A percentile compares a stretch with the other conserved stretches of the same genome.
Conservation (phyloP, 495 filamentous ascomycete genomes). For the Patellaria atrata region DNA sequence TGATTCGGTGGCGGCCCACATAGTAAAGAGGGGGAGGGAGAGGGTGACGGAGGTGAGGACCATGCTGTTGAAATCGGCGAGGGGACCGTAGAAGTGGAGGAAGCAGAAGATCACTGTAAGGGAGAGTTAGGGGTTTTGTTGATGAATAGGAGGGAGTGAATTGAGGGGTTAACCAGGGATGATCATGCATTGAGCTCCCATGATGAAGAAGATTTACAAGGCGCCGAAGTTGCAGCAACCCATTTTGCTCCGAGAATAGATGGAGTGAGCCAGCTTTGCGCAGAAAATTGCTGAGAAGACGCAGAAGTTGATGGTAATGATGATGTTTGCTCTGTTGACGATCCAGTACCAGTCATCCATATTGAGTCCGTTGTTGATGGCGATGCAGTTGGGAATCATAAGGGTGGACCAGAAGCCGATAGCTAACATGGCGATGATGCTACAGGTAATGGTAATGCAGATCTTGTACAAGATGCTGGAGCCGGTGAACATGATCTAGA, state of each 20-base stretch:
- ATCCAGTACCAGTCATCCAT: conserved; percentile 30
- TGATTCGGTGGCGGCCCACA: conserved; percentile 57
- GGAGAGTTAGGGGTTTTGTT: conserved; percentile 7
- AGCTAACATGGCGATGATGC: conserved; percentile 37
- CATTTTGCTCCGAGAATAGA: conserved; percentile 40
- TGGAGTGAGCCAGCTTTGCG: conserved; percentile 49
- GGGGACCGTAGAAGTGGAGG: conserved; percentile 37
- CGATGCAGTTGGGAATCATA: conserved; percentile 30
- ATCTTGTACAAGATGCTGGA: conserved; percentile 29
- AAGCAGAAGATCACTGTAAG: conserved; percentile 51
- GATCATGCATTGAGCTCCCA: conserved; percentile 64
- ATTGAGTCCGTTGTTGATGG: conserved; percentile 30
- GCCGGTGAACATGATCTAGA: conserved; percentile 44
- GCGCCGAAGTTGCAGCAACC: conserved; percentile 47
- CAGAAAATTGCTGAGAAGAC: conserved; percentile 66
- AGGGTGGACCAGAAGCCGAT: conserved; percentile 46
- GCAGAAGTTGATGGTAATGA: conserved; percentile 51
- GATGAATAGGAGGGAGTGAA: not conserved
- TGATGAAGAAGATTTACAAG: conserved; percentile 58
- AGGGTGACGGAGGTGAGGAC: conserved; percentile 54
- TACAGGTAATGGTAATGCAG: conserved; percentile 35
- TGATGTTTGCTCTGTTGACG: conserved; percentile 36
- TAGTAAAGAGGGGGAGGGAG: conserved; percentile 63
- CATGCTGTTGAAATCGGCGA: conserved; percentile 44
- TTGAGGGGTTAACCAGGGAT: conserved; percentile 48